phyloP scores from a whole-genome alignment of 2,329 filamentous ascomycete species.

The Cordyceps pruinosa region DNA sequence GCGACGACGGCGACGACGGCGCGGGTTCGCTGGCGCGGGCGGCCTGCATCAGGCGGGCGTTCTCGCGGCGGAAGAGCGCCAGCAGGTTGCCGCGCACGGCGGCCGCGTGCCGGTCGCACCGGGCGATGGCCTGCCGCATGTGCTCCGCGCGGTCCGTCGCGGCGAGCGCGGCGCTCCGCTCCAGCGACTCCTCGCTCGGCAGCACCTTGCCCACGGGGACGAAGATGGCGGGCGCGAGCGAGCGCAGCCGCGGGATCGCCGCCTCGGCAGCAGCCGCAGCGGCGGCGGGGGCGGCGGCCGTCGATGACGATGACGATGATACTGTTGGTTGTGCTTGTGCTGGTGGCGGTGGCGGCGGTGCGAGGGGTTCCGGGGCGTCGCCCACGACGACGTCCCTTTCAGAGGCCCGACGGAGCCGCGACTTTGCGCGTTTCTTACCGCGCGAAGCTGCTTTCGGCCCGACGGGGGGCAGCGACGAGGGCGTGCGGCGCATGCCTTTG shows the following conservation, averaged over 20 bases:
- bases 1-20: background rate
- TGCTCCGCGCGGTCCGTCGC: conserved; percentile 17
- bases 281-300: no score
- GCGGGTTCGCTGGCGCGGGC: background rate
- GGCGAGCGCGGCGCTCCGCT: conserved; percentile 26
- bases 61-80: conserved; percentile 24
- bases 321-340: no score
- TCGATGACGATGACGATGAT: background rate
- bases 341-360: background rate
- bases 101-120: conserved; percentile 21
- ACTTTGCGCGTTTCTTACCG: background rate
- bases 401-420: background rate
- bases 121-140: conserved; percentile 17
- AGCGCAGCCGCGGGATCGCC: conserved; percentile 17
- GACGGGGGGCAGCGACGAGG: background rate
- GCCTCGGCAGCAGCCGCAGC: conserved; percentile 9
- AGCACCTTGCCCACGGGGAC: conserved; percentile 24
- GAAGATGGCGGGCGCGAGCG: conserved; percentile 27
- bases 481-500: background rate
- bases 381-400: background rate
- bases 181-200: conserved; percentile 14
- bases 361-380: background rate
- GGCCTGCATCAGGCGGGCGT: conserved; percentile 23
- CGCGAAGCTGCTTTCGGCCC: background rate
- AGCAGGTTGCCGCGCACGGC: conserved; percentile 26